Base-by-base conservation (phyloP, 1,284 basidiomycete species). In the Apiotrichum sp. region DNA sequence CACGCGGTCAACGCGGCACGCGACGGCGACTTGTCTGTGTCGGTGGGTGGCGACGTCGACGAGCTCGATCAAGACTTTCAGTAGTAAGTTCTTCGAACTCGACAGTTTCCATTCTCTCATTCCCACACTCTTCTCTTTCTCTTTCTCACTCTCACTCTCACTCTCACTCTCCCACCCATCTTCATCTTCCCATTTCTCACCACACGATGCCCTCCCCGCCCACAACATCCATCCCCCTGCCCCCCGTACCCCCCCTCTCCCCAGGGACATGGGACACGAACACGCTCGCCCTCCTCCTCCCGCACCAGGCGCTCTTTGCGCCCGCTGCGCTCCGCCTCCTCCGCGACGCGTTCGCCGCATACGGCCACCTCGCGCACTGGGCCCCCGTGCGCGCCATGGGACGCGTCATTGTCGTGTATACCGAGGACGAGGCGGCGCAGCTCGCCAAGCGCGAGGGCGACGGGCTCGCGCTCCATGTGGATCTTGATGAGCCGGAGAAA, bases 291-390 rank as follows among this genome's bases (percentile, higher is more conserved):
- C 79, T 89, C 44, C 82, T 87, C 1, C 78, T 81, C 1, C 74
- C 88, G 1, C 84, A 86, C 9, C 80, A 76, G 54, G 73, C 79
- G 2, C 86, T 90, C 78, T 93, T 83, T 77, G 76, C 85, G 43
- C 84, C 86, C 1, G 64, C 80, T 0, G 80, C 89, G 47, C 79
- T 90, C 14, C 72, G 80, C n/a, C 80, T 86, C 5, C 78, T 93
- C 33, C 80, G 78, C 45, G 74, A 79, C 16, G 85, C 90, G 66
- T 93, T 93, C 68, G 78, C 78, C 4, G 71, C 79, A 0, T 91
- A 85, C 68, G 93, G 92, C 14, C 76, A 80, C 34, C 82, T 96
- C 16, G 85, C 87, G 66, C 82, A 86, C 65, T 96, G 91, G 90
- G 89, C 88, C 1, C 89, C 90, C 6, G 75, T 96, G 9, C 82